These are phyloP conservation scores for Stramenopiles sp. DNA, from an alignment of 352 stramenopile genomes.

Conservation along the genomic window DNA sequence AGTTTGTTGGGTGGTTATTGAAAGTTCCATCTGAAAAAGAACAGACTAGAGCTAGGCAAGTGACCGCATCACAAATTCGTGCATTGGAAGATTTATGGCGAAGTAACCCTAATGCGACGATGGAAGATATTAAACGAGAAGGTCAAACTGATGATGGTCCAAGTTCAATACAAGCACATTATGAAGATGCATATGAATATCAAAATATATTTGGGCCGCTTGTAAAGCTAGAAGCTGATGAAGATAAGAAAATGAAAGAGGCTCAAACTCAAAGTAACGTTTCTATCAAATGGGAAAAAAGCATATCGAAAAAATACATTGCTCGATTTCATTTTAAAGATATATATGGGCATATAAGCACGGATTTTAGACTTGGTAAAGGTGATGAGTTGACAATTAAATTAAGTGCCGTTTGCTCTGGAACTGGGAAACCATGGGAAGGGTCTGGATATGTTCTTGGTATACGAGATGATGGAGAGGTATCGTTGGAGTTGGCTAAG, in stretches of 20 bases:
- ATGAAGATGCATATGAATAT: conserved; percentile 98
- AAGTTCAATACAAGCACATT: conserved; percentile 56
- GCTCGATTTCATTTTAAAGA: conserved; percentile 75
- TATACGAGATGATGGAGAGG: conserved; percentile 45
- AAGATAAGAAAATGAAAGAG: conserved; percentile 98
- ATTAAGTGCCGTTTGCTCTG: conserved; percentile 44
- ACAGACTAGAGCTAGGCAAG: conserved; percentile 71
- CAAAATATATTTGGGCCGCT: conserved; percentile 96
- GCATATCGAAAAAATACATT: conserved; percentile 85
- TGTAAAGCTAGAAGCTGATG: conserved; percentile 98
- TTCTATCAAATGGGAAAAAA: conserved; percentile 77
- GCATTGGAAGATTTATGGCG: conserved; percentile 83
- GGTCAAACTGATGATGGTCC: conserved; percentile 62
- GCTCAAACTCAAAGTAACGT: conserved; percentile 67
- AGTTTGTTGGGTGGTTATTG: conserved; percentile 89
- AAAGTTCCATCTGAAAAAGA: conserved; percentile 72
- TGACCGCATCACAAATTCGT: conserved; percentile 66
- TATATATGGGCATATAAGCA: conserved; percentile 23
- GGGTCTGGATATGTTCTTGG: conserved; percentile 73
- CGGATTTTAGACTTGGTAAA: conserved; percentile 66
- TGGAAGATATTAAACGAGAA: conserved; percentile 78
- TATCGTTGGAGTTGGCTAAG: conserved; percentile 45
- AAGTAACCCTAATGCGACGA: conserved; percentile 75
- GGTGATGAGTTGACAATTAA: conserved; percentile 89
- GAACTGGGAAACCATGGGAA: conserved; percentile 67